Base-by-base conservation (phyloP, 75 land plant species). In the Gnetum montanum region DNA sequence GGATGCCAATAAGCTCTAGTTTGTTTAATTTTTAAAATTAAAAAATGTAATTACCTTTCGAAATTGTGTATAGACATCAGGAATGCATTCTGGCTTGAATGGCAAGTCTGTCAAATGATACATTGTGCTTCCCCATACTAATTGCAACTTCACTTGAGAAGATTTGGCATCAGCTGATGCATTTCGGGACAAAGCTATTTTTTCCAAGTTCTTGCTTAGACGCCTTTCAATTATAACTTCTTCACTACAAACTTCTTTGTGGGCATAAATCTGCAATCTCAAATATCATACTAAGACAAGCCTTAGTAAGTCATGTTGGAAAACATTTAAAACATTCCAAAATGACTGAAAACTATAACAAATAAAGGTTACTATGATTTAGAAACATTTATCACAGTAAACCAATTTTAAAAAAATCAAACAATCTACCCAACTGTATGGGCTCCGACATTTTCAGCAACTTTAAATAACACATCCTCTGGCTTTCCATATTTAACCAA, bases 61-160 rank as follows among this genome's bases (percentile, higher is more conserved):
- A 48, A 83, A 95, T 63, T 90, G 92, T 29, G 99, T 95, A 57
- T 90, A 95, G 3, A 95, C 81, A 66, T 95, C 99, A 13, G 96
- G 99, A 30, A 90, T 62, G 46, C 44, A 54, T 3, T 47, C 57
- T 22, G 63, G n/a, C 46, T 55, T 69, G 46, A 90, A 95, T 23
- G 99, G 99, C 34, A 90, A 70, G 60, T 95, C 99, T 63, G 76
- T 83, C 28, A 90, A 28, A 53, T 95, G 99, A 49, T 95, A 95
- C 82, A 95, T 66, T 3, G 88, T 86, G 25, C 74, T 75, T 25
- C 96, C 99, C 99, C 96, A 95, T n/a, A 89, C 55, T 53, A 94
- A 70, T 41, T 94, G 60, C 12, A 94, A 58, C 29, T 37, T 65
- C 29, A 78, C 59, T 12, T 54, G 30, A 1, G 13, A 34, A 13